phyloP scores from a whole-genome alignment of 495 filamentous ascomycete genomes.

The Sordaria brevicollis region DNA sequence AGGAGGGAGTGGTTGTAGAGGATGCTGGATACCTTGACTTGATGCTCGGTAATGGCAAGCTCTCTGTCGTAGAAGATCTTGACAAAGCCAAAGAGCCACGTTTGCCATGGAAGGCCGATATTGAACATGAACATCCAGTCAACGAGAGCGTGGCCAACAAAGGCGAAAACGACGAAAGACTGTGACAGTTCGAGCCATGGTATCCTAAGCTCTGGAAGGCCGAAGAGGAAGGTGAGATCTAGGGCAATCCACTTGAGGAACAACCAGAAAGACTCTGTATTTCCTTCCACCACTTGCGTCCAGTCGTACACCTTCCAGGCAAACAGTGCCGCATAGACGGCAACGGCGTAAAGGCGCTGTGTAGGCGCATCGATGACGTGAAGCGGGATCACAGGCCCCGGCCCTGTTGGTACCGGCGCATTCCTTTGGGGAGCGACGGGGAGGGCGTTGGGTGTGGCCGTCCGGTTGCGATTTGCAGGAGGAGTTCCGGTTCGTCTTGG shows the following conservation, averaged over 20 bases:
- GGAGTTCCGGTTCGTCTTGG: constrained; percentile 8
- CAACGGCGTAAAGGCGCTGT: constrained; percentile 77
- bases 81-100: constrained; percentile 55
- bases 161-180: constrained; percentile 52
- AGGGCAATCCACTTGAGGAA: constrained; percentile 88
- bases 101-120: constrained; percentile 58
- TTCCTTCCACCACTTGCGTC: constrained; percentile 57
- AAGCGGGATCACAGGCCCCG: constrained; percentile 60
- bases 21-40: constrained; percentile 76
- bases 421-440: constrained; percentile 28
- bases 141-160: constrained; percentile 55
- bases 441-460: constrained; percentile 11
- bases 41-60: constrained; percentile 76
- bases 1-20: constrained; percentile 87
- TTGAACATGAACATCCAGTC: constrained; percentile 89
- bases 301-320: constrained; percentile 83
- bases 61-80: constrained; percentile 83
- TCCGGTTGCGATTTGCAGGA: not conserved
- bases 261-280: constrained; percentile 70
- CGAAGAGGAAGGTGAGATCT: constrained; percentile 75
- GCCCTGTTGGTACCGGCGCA: constrained; percentile 11
- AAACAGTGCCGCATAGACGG: constrained; percentile 59
- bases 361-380: constrained; percentile 72
- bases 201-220: constrained; percentile 73
- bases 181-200: constrained; percentile 91